Evolutionary conservation across 176 grass and related monocot genomes (phyloP).

Genomic region (Luzula sylvatica): DNA sequence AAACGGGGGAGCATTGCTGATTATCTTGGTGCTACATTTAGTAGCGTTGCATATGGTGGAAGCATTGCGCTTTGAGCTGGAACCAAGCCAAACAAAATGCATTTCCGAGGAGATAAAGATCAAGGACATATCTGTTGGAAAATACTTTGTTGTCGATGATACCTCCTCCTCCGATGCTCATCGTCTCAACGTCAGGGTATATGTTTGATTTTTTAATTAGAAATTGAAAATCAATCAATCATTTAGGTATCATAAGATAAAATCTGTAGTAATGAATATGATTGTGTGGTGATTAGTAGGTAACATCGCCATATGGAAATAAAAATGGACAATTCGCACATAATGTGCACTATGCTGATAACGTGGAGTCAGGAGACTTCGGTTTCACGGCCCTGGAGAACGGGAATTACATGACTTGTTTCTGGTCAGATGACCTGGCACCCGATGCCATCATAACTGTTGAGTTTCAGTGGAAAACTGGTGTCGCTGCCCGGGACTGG

Average conservation of each 20-base stretch:
- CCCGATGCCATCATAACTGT: constrained; percentile 30
- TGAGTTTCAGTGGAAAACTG: constrained; percentile 63
- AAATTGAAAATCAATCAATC: not conserved
- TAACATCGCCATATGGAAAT: constrained; percentile 53
- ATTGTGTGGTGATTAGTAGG: constrained; percentile 10
- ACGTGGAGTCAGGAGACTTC: constrained; percentile 58
- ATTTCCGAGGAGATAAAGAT: constrained; percentile 66
- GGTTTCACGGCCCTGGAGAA: constrained; percentile 49
- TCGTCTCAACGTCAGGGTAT: constrained; percentile 39
- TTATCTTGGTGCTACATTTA: constrained; percentile 2
- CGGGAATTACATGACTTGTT: constrained; percentile 59
- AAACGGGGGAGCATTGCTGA: not conserved
- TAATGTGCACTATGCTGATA: constrained; percentile 46
- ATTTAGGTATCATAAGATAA: not conserved
- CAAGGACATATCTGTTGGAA: constrained; percentile 46
- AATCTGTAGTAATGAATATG: not conserved
- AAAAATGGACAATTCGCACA: constrained; percentile 35
- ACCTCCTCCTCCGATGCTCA: constrained; percentile 30
- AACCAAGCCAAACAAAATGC: constrained; percentile 56
- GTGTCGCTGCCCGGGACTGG: constrained; percentile 46
- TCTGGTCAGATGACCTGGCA: constrained; percentile 40
- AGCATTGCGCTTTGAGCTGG: constrained; percentile 39
- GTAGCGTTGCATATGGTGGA: not conserved
- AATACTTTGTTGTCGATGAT: constrained; percentile 48
- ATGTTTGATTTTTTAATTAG: not conserved